These are phyloP conservation scores for Aspergillus uvarum DNA, from an alignment of 2,329 filamentous ascomycete species.

Conservation along the genomic window DNA sequence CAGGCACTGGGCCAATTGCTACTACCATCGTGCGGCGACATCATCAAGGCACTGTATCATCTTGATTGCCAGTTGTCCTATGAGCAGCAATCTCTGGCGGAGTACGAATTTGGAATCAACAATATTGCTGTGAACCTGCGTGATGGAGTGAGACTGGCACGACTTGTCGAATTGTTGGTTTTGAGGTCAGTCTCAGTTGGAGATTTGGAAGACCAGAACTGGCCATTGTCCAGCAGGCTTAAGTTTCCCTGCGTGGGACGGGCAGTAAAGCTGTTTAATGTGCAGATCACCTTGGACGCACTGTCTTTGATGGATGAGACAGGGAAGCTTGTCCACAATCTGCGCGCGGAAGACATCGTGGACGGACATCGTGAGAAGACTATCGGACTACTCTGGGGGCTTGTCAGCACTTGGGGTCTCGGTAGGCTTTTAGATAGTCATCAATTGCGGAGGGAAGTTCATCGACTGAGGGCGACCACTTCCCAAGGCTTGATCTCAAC, in stretches of 20 bases:
- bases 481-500: conserved; percentile 18
- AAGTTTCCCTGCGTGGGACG: conserved; percentile 58
- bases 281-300: conserved; percentile 57
- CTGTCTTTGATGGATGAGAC: conserved; percentile 48
- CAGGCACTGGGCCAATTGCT: conserved; percentile 54
- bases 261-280: conserved; percentile 59
- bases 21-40: conserved; percentile 59
- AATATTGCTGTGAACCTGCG: conserved; percentile 64
- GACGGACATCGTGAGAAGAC: conserved; percentile 66
- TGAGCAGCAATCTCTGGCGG: conserved; percentile 57
- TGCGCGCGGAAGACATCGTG: conserved; percentile 60
- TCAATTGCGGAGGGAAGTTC: conserved; percentile 54
- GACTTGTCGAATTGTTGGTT: conserved; percentile 59
- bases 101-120: conserved; percentile 57
- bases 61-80: conserved; percentile 57
- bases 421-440: conserved; percentile 55
- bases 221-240: conserved; percentile 57
- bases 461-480: conserved; percentile 39
- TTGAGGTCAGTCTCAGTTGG: conserved; percentile 41
- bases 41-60: conserved; percentile 55
- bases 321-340: conserved; percentile 41
- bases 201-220: conserved; percentile 32
- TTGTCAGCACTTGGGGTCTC: conserved; percentile 59
- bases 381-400: conserved; percentile 58
- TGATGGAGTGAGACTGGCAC: conserved; percentile 60